Evolutionary conservation across 176 grass and related monocot species (phyloP).

Genomic region (Hsuehochloa calcarea): DNA sequence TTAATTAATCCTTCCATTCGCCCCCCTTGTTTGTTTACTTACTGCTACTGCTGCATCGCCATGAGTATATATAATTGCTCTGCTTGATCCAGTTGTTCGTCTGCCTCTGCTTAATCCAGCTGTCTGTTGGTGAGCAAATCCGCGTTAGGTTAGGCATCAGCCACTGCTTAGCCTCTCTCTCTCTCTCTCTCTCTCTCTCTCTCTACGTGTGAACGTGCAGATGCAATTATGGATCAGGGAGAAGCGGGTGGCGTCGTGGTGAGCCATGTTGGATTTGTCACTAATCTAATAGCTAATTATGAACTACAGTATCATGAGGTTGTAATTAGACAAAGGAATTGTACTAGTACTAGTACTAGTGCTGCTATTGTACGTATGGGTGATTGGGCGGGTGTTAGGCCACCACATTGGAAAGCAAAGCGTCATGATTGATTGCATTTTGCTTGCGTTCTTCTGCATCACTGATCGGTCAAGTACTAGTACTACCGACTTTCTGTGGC

Average conservation of each 20-base stretch:
- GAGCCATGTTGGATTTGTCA: neutral
- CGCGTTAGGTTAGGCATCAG: slow-evolving; percentile 34
- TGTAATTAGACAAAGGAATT: neutral
- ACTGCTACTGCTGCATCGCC: neutral
- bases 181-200: neutral
- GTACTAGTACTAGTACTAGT: neutral
- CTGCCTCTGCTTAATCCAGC: slow-evolving; percentile 24
- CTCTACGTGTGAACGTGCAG: neutral
- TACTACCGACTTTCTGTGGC: slow-evolving; percentile 4
- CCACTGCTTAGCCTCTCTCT: neutral
- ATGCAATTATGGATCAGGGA: slow-evolving; percentile 19
- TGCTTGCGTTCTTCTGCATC: neutral
- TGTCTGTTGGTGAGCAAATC: slow-evolving; percentile 43
- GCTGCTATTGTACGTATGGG: neutral
- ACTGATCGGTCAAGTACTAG: neutral
- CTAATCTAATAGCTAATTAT: neutral
- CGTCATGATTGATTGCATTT: neutral
- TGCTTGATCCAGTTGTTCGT: slow-evolving; percentile 28
- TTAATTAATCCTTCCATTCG: slow-evolving; percentile 19
- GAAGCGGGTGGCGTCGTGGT: neutral
- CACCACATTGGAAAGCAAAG: slow-evolving; percentile 22
- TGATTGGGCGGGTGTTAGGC: slow-evolving; percentile 38
- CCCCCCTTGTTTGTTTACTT: neutral
- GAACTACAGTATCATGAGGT: neutral
- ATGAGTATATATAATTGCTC: neutral